Evolutionary conservation across 2,329 filamentous ascomycete species (phyloP), one percentile per base, ranked within the genome.

Genomic region (Arthrobotrys iridis): DNA sequence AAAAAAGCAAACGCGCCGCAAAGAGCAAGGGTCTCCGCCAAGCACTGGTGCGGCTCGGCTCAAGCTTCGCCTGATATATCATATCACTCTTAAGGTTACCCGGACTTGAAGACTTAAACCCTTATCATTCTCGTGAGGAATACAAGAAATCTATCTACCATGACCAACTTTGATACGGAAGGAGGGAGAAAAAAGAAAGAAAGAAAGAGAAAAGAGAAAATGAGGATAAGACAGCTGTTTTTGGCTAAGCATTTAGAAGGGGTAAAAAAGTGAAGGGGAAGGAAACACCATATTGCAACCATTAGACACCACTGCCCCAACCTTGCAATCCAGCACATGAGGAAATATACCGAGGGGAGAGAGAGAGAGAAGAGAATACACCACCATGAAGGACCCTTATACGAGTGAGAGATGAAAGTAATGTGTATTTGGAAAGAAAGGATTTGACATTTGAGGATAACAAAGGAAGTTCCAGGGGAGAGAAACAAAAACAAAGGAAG

Each of bases 121-220:
- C 46, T 57, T 66, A 62, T 66, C 70, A 74, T 74, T 74, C 70
- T 74, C 35, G 20, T 48, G 48, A 50, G 33, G 57, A 57, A 67
- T 37, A 74, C 55, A 66, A n/a, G 45, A 24, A 41, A 67, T 74
- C 70, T 74, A 74, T 74, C 70, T 74, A 67, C 57, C 35, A 33
- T 58, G 18, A 24, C 33, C 20, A 62, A 62, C 30, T 30, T 8
- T 35, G 60, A 72, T n/a, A n/a, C n/a, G 40, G 48, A n/a, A 46
- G 35, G 22, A 13, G 7, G 15, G 20, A 45, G 57, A 43, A 57
- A 45, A 28, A 5, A 67, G 33, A 65, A 72, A 46, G 48, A n/a
- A 46, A 46, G 22, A 13, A 13, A 24, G 20, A 45, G 57, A 43
- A 57, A 45, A 28, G 8, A 67, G 33, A 15, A 11, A n/a, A n/a